Base-by-base conservation (phyloP, 306 rosid species). In the Biancaea sappan region DNA sequence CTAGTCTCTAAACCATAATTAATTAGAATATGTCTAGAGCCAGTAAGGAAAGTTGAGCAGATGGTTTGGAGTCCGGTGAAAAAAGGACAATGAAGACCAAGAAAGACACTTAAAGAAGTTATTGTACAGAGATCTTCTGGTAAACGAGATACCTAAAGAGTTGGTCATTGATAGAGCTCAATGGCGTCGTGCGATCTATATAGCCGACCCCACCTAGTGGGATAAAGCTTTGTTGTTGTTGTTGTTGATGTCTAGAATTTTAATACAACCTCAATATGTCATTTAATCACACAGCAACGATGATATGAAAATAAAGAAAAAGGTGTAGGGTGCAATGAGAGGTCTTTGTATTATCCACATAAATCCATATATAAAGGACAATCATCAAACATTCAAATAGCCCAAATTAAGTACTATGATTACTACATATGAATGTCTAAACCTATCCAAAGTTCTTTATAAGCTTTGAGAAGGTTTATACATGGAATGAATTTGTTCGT, bases 351-450 rank as follows among this genome's bases (percentile, higher is more conserved):
- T 48, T 38, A 40, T 56, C 66, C 54, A 59, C 26, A 70, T 24
- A 69, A 77, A 44, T 15, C 35, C 18, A 69, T 4, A 69, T 28
- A 58, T 14, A 46, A 24, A 24, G 11, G 56, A 29, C 0, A 22
- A 19, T 37, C 61, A 68, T 47, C 16, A 25, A 47, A 60, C 16
- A 69, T 58, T 69, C 54, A 47, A 35, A 11, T 58, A 57, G 71
- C 41, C 58, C 24, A 10, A 4, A 3, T 4, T 53, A 51, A 26
- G 1, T 18, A 35, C 25, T 68, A 63, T 19, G 13, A 51, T 59
- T 43, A 26, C 46, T 59, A 67, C 56, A 72, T 48, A 4, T 60
- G n/a, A 40, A 43, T 62, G 67, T 14, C 41, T 47, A 54, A 72
- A 52, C 56, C n/a, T 41, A 29, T 59, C 58, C 18, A 66, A 51